These are phyloP conservation scores for Solanum ossicruentum DNA, from an alignment of 257 asterid genomes.

Conservation along the genomic window DNA sequence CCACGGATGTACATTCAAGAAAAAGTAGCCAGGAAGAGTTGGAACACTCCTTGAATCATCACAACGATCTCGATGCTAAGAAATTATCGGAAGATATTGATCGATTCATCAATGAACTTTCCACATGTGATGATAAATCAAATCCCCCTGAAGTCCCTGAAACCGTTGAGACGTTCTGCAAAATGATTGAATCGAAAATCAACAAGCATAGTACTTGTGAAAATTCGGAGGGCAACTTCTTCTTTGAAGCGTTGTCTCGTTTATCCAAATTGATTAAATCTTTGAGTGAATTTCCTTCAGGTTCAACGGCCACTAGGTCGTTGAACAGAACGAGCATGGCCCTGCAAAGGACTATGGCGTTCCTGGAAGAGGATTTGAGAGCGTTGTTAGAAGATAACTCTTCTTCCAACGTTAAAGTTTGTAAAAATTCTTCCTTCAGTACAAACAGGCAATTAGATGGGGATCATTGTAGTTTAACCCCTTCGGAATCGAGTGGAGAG, in stretches of 20 bases:
- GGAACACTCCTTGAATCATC: background rate
- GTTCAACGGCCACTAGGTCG: slow-evolving; percentile 11
- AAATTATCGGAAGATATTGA: slow-evolving; percentile 28
- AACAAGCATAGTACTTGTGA: slow-evolving; percentile 15
- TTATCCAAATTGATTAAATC: slow-evolving; percentile 33
- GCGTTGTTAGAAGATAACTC: slow-evolving; percentile 30
- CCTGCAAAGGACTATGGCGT: slow-evolving; percentile 56
- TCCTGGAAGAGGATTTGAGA: slow-evolving; percentile 64
- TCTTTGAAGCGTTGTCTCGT: slow-evolving; percentile 40
- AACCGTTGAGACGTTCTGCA: slow-evolving; percentile 27
- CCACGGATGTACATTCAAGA: background rate
- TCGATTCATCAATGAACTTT: slow-evolving; percentile 15
- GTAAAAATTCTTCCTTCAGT: slow-evolving; percentile 21
- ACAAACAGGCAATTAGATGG: background rate
- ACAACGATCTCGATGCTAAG: background rate
- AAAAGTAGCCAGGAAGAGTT: background rate
- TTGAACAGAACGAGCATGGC: slow-evolving; percentile 45
- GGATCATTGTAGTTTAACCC: background rate
- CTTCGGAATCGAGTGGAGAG: background rate
- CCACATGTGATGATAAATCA: slow-evolving; percentile 31
- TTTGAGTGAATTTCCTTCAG: slow-evolving; percentile 29
- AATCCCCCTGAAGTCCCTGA: slow-evolving; percentile 36
- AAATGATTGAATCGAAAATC: slow-evolving; percentile 39
- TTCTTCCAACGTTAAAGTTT: background rate
- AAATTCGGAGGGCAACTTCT: slow-evolving; percentile 25